Evolutionary conservation across 768 basidiomycete species (phyloP).

Genomic region (Tylopilus felleus): DNA sequence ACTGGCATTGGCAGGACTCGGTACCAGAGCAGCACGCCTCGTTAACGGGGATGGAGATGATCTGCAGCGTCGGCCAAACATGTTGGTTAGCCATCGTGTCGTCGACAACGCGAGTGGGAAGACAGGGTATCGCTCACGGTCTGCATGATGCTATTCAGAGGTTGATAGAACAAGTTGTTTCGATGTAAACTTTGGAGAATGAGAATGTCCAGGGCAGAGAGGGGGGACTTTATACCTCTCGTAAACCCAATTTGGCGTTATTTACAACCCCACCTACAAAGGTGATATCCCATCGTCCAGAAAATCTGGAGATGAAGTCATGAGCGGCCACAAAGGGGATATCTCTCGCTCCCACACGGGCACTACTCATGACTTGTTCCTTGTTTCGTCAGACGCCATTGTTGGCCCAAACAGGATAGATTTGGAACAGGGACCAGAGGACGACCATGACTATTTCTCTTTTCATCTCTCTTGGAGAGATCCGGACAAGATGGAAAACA

Average conservation of each 20-base stretch:
- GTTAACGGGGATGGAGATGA: slow-evolving; percentile 15
- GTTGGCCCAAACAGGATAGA: background rate
- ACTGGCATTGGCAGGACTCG: slow-evolving; percentile 10
- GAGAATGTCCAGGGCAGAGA: no score
- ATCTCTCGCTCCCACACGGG: background rate
- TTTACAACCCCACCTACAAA: background rate
- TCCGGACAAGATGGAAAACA: background rate
- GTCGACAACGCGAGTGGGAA: background rate
- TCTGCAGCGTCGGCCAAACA: background rate
- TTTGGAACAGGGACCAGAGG: background rate
- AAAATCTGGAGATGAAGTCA: background rate
- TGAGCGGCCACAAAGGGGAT: no score
- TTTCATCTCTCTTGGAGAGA: background rate
- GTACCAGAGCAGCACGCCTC: slow-evolving; percentile 18
- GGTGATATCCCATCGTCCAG: no score
- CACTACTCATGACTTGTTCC: background rate
- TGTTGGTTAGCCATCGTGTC: background rate
- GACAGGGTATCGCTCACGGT: slow-evolving; percentile 10
- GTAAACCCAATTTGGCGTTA: slow-evolving; percentile 3
- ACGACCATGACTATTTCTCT: background rate
- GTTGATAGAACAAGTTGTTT: background rate
- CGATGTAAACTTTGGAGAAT: background rate
- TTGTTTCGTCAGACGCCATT: background rate
- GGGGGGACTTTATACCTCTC: slow-evolving; percentile 4
- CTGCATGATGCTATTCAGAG: slow-evolving; percentile 13